Conservation (phyloP, 257 asterid genomes). For the Echium plantagineum region DNA sequence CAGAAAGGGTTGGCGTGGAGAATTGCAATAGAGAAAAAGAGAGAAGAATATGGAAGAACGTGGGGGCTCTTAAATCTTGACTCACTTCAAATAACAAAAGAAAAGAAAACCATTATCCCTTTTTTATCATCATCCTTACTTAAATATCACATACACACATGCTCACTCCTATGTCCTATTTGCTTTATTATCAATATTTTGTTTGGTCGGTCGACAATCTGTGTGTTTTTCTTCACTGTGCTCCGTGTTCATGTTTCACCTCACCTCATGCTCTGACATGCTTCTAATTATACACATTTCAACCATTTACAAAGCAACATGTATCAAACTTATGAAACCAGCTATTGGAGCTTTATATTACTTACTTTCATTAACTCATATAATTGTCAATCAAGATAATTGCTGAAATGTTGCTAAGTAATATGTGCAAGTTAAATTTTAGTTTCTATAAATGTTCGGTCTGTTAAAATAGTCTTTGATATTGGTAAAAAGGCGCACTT, state of each 20-base stretch:
- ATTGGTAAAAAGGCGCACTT: too few species aligned
- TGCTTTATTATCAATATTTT: constrained; percentile 25
- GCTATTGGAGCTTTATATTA: too few species aligned
- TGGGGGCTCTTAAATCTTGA: constrained; percentile 37
- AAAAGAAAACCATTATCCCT: constrained; percentile 14
- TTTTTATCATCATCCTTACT: constrained; percentile 26
- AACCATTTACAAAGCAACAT: constrained; percentile 47
- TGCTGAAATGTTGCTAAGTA: too few species aligned
- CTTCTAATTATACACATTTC: constrained; percentile 29
- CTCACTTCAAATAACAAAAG: constrained; percentile 5
- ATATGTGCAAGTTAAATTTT: too few species aligned
- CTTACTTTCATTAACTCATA: too few species aligned
- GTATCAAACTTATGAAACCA: background rate
- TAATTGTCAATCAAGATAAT: too few species aligned
- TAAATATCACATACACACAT: constrained; percentile 8
- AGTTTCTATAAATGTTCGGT: too few species aligned
- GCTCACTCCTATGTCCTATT: background rate
- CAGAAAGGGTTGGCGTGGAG: constrained; percentile 70
- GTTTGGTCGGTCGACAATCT: constrained; percentile 71
- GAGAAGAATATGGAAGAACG: constrained; percentile 26
- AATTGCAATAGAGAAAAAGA: constrained; percentile 16
- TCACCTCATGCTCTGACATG: constrained; percentile 16
- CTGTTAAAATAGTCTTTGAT: too few species aligned
- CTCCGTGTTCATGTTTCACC: constrained; percentile 21
- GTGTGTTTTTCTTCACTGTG: constrained; percentile 52